A percentile compares a stretch with the other conserved stretches of the same genome.
Conservation (phyloP, 768 basidiomycete genomes). For the Suillus cothurnatus region DNA sequence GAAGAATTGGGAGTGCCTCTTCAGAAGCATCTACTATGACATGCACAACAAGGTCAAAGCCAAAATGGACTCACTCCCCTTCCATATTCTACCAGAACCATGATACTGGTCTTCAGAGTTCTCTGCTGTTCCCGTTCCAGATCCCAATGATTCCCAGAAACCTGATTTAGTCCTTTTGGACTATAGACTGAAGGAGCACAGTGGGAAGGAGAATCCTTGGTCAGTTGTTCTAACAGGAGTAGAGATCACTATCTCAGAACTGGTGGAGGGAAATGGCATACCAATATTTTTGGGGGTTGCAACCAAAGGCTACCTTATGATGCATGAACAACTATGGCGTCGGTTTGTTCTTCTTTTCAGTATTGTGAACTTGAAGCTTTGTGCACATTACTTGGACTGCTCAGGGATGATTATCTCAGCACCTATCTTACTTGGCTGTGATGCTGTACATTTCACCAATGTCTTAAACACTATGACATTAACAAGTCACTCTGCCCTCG, state of each 20-base stretch:
- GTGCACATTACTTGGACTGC: not conserved
- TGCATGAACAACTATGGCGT: not conserved
- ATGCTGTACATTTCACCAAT: not conserved
- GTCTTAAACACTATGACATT: not conserved
- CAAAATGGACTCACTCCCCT: not conserved
- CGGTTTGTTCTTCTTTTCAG: not conserved
- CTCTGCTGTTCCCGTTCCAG: not conserved
- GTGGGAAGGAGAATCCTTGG: not conserved
- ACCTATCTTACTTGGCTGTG: accelerated
- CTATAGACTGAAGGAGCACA: not conserved
- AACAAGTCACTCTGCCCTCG: not conserved
- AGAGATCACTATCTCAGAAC: constrained; percentile 1
- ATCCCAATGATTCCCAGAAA: not conserved
- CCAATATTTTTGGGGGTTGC: not conserved
- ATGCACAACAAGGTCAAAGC: not conserved
- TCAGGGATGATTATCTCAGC: not conserved
- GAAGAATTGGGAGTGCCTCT: not conserved
- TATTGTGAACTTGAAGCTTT: not conserved
- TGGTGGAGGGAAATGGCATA: not conserved
- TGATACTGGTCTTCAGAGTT: not conserved
- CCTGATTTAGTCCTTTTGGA: constrained; percentile 1
- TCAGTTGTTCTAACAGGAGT: not conserved
- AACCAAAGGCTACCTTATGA: not conserved
- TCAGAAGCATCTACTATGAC: not conserved
- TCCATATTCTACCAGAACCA: not conserved